phyloP scores from a whole-genome alignment of 148 eudicot genomes.

The Oxyria digyna region DNA sequence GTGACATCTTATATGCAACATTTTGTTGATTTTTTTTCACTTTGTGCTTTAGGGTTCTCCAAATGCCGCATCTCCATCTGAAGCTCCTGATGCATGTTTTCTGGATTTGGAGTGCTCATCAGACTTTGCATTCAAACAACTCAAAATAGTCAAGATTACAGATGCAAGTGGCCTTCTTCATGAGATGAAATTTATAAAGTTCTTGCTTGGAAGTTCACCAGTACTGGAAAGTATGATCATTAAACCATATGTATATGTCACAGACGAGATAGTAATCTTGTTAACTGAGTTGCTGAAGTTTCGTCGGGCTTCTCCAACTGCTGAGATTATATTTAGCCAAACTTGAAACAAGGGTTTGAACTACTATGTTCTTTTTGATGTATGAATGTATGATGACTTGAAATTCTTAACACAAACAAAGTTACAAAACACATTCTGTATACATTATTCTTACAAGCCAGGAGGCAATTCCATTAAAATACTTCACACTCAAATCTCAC shows the following conservation, averaged over 20 bases:
- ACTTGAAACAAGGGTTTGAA: conserved; percentile 13
- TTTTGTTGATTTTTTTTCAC: neutral
- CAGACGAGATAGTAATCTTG: conserved; percentile 47
- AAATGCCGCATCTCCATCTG: conserved; percentile 32
- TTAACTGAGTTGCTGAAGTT: conserved; percentile 56
- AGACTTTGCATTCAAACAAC: conserved; percentile 37
- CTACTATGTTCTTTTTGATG: too few relatives aligned
- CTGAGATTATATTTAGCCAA: conserved; percentile 49
- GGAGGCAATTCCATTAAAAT: neutral
- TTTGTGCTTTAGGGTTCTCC: conserved; percentile 52
- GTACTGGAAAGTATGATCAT: conserved; percentile 45
- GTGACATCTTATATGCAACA: neutral
- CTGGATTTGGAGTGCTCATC: conserved; percentile 45
- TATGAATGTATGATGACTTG: too few relatives aligned
- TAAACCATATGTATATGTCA: conserved; percentile 41
- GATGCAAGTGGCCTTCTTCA: conserved; percentile 67
- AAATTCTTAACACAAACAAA: neutral
- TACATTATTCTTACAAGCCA: conserved; percentile 5
- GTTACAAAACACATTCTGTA: neutral
- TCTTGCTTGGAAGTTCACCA: conserved; percentile 58
- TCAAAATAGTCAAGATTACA: conserved; percentile 56
- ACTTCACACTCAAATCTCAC: neutral
- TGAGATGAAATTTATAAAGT: conserved; percentile 70
- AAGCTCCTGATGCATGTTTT: conserved; percentile 44
- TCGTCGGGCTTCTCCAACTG: conserved; percentile 74